These are phyloP conservation scores for Huiozyma naganishii DNA, from an alignment of 805 yeast species.

Conservation along the genomic window DNA sequence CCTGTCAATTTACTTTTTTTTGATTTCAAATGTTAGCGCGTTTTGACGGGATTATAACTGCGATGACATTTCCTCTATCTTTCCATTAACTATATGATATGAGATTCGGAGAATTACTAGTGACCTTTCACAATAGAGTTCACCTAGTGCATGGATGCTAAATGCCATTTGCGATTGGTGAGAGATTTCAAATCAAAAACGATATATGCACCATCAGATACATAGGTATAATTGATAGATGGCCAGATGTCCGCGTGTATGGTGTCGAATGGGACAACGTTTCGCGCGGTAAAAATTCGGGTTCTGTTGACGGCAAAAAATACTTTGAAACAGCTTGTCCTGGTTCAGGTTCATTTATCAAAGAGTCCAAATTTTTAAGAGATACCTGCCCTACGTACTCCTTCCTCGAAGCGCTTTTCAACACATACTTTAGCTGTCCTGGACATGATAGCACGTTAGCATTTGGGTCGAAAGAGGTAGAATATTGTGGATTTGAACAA, in stretches of 20 bases:
- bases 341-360: conserved; percentile 18
- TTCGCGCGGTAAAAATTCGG: conserved; percentile 62
- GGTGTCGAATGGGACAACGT: conserved; percentile 86
- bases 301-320: conserved; percentile 39
- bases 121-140: too few relatives aligned
- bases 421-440: conserved; percentile 36
- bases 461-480: conserved; percentile 49
- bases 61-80: too few relatives aligned
- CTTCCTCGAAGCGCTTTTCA: conserved; percentile 41
- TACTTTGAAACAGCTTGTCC: conserved; percentile 38
- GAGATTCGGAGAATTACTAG: too few relatives aligned
- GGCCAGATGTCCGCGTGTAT: conserved; percentile 47
- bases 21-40: too few relatives aligned
- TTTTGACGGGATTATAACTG: too few relatives aligned
- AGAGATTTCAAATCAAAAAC: conserved; percentile 30
- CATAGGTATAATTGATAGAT: conserved; percentile 48
- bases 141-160: background rate
- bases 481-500: conserved; percentile 56
- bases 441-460: conserved; percentile 25
- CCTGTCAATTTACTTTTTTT: too few relatives aligned
- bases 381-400: conserved; percentile 23
- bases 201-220: conserved; percentile 53
- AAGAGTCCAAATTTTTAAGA: conserved; percentile 16
- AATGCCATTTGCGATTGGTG: conserved; percentile 15
- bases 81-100: too few relatives aligned